phyloP scores from a whole-genome alignment of 768 basidiomycete genomes.

The Xerocomellus dryophilus region DNA sequence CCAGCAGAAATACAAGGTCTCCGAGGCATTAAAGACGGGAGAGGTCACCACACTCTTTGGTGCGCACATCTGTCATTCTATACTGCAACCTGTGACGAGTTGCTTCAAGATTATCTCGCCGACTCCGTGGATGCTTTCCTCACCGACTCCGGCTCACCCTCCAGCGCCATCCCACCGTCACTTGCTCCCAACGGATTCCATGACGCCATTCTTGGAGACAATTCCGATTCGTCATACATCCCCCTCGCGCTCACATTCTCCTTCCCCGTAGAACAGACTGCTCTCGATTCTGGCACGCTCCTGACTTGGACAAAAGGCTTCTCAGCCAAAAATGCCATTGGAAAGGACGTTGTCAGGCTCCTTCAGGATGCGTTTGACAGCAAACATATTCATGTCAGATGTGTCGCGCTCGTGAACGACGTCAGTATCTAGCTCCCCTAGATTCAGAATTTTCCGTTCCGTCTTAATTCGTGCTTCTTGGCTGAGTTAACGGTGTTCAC shows the following conservation, averaged over 20 bases:
- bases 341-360: slow-evolving; percentile 84
- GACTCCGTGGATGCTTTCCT: slow-evolving; percentile 95
- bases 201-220: slow-evolving; percentile 10
- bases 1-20: slow-evolving; percentile 97
- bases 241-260: slow-evolving; percentile 93
- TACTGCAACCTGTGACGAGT: slow-evolving; percentile 10
- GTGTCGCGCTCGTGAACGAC: slow-evolving; percentile 92
- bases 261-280: slow-evolving; percentile 96
- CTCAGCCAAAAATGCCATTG: slow-evolving; percentile 84
- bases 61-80: slow-evolving; percentile 31
- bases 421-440: slow-evolving; percentile 50
- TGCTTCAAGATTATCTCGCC: slow-evolving; percentile 84
- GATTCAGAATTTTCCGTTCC: background rate
- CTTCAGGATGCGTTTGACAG: slow-evolving; percentile 90
- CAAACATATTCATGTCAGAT: slow-evolving; percentile 89
- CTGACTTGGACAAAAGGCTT: slow-evolving; percentile 97
- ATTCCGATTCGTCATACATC: slow-evolving; percentile 43
- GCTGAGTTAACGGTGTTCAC: slow-evolving; percentile 6
- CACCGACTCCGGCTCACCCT: slow-evolving; percentile 45
- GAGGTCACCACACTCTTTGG: slow-evolving; percentile 87
- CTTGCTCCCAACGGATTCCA: slow-evolving; percentile 18
- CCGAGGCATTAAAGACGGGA: slow-evolving; percentile 88
- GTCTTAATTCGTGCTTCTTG: background rate
- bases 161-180: slow-evolving; percentile 25
- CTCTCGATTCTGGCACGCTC: slow-evolving; percentile 84